phyloP scores from a whole-genome alignment of 208 protist species.

The Leishmania arabica region DNA sequence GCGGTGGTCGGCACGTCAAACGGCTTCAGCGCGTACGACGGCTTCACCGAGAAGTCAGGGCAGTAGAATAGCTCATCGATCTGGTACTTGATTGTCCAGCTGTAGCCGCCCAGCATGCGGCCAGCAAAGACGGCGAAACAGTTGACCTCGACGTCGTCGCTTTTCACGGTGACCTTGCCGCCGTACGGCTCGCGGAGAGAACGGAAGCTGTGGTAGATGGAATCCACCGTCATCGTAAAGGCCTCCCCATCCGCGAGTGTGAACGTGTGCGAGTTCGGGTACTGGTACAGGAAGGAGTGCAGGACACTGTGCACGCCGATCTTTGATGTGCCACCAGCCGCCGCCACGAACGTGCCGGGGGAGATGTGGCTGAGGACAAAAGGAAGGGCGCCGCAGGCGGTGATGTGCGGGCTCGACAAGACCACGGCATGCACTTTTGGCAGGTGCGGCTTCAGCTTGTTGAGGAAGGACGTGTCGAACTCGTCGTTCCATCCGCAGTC shows the following conservation, averaged over 20 bases:
- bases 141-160: constrained; percentile 64
- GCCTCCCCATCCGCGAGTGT: constrained; percentile 21
- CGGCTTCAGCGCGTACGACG: constrained; percentile 73
- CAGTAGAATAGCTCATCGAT: constrained; percentile 92
- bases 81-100: constrained; percentile 86
- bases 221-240: constrained; percentile 80
- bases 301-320: constrained; percentile 81
- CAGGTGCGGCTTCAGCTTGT: constrained; percentile 53
- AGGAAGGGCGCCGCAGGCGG: constrained; percentile 80
- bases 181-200: constrained; percentile 79
- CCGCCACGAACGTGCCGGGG: constrained; percentile 64
- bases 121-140: constrained; percentile 69
- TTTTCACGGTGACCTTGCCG: constrained; percentile 57
- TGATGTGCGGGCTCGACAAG: constrained; percentile 77
- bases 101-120: constrained; percentile 78
- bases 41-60: constrained; percentile 80
- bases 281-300: constrained; percentile 80
- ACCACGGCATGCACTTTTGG: constrained; percentile 67
- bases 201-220: constrained; percentile 87
- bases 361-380: constrained; percentile 78
- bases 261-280: constrained; percentile 64
- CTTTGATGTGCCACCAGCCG: constrained; percentile 69
- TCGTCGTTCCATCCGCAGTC: constrained; percentile 88
- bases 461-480: constrained; percentile 59
- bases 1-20: constrained; percentile 73